Percentiles rank a stretch among this genome's conserved stretches.
Evolutionary conservation across 2,329 filamentous ascomycete genomes (phyloP).

Genomic region (Pseudocercospora ulei): DNA sequence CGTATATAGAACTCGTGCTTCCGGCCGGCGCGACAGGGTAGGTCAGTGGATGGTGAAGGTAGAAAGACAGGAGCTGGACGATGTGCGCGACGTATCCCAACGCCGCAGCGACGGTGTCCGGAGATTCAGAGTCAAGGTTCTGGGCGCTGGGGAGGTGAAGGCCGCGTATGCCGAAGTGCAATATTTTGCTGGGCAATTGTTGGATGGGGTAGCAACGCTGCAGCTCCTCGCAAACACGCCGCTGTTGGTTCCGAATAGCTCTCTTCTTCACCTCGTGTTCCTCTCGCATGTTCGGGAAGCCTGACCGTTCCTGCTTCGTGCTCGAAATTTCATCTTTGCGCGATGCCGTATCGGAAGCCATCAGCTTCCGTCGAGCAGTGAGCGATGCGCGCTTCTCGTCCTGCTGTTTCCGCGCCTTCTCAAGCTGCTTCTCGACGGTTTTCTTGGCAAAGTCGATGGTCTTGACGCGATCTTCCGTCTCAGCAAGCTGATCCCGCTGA

Average conservation of each 20-base stretch:
- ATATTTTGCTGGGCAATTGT: constrained; percentile 52
- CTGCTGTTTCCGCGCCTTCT: constrained; percentile 51
- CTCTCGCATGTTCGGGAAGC: constrained; percentile 38
- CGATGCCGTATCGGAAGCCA: constrained; percentile 41
- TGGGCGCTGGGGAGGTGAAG: constrained; percentile 69
- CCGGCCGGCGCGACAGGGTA: constrained; percentile 67
- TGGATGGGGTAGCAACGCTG: constrained; percentile 70
- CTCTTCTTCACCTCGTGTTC: constrained; percentile 44
- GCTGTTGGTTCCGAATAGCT: constrained; percentile 71
- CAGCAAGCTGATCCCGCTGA: constrained; percentile 33
- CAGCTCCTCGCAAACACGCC: constrained; percentile 79
- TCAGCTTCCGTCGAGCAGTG: constrained; percentile 54
- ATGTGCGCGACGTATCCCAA: constrained; percentile 71
- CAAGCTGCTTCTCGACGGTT: constrained; percentile 57
- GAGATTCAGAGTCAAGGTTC: constrained; percentile 57
- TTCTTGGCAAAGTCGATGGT: constrained; percentile 47
- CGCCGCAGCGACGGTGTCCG: constrained; percentile 67
- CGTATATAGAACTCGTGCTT: constrained; percentile 65
- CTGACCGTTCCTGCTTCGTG: constrained; percentile 47
- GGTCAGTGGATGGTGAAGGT: constrained; percentile 66
- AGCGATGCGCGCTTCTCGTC: constrained; percentile 61
- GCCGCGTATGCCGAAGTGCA: constrained; percentile 75
- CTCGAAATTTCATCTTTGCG: constrained; percentile 36
- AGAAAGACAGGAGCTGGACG: constrained; percentile 66
- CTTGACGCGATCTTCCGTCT: constrained; percentile 39